phyloP scores from a whole-genome alignment of 257 asterid species.

The Voacanga thouarsii region DNA sequence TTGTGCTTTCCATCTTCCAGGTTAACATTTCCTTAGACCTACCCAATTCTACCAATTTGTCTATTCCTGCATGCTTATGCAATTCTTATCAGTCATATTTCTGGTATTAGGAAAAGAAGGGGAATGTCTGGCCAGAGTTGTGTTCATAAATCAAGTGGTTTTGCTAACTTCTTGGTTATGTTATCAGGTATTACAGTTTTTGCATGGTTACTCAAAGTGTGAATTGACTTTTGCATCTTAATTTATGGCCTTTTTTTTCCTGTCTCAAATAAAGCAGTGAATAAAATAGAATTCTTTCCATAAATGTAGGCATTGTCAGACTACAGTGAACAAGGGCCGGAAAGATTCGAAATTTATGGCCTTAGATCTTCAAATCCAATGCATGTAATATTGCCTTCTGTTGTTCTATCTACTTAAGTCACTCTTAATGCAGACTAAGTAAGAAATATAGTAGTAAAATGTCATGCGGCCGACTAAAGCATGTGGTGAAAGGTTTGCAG shows the following conservation, averaged over 20 bases:
- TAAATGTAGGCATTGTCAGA: neutral
- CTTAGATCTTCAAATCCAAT: neutral
- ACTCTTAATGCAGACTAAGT: neutral
- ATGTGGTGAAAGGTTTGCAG: neutral
- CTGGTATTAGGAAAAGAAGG: neutral
- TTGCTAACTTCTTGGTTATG: neutral
- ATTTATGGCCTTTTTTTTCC: neutral
- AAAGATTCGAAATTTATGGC: neutral
- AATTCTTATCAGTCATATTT: neutral
- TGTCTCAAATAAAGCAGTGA: neutral
- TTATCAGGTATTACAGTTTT: neutral
- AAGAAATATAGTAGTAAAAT: neutral
- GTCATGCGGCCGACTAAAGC: neutral
- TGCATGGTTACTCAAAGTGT: neutral
- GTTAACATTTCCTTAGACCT: neutral
- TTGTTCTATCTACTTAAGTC: neutral
- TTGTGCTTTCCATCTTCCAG: neutral
- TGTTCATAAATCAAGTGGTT: neutral
- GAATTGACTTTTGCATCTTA: neutral
- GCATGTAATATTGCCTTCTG: neutral
- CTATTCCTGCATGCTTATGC: neutral
- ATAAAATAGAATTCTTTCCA: neutral
- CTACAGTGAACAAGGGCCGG: neutral
- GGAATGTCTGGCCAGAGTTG: neutral
- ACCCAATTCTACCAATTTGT: neutral